A percentile compares a stretch with the other conserved stretches of the same genome.
phyloP scores from a whole-genome alignment of 768 basidiomycete species.

The Neoboletus magnificus region DNA sequence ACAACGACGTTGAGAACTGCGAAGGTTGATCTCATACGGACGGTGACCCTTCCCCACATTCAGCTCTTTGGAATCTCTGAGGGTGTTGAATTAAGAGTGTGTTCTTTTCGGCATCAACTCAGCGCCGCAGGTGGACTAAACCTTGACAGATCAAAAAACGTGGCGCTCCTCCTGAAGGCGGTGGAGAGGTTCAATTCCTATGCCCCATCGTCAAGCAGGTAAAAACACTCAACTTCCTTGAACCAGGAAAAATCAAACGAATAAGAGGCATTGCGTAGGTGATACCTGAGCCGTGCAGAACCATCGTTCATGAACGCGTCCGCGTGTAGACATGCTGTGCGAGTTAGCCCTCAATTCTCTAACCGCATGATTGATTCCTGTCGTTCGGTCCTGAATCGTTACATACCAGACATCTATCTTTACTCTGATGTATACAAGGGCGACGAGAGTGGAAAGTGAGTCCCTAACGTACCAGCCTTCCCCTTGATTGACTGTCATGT shows the following conservation, averaged over 20 bases:
- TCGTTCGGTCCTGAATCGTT: conserved; percentile 89
- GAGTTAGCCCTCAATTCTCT: conserved; percentile 95
- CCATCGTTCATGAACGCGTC: background rate
- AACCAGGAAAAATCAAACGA: conserved; percentile 87
- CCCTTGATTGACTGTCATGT: background rate
- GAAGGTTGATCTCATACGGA: conserved; percentile 85
- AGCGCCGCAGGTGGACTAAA: background rate
- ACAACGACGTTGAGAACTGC: background rate
- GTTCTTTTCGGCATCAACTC: conserved; percentile 12
- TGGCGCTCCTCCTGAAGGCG: conserved; percentile 87
- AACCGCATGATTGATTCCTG: conserved; percentile 96
- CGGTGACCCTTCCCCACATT: conserved; percentile 86
- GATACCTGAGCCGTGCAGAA: background rate
- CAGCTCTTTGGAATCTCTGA: conserved; percentile 89
- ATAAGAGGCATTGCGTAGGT: conserved; percentile 95
- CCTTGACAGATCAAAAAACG: conserved; percentile 81
- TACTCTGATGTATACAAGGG: conserved; percentile 99
- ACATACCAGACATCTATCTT: conserved; percentile 96
- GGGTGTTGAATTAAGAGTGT: conserved; percentile 82
- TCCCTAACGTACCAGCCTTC: conserved; percentile 3
- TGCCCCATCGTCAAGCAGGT: conserved; percentile 89
- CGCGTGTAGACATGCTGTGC: conserved; percentile 80
- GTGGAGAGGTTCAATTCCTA: conserved; percentile 91
- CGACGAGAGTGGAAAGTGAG: conserved; percentile 94
- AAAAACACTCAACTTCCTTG: conserved; percentile 90